phyloP scores from a whole-genome alignment of 73 alveolate species.

The Symbiodinium pilosum region DNA sequence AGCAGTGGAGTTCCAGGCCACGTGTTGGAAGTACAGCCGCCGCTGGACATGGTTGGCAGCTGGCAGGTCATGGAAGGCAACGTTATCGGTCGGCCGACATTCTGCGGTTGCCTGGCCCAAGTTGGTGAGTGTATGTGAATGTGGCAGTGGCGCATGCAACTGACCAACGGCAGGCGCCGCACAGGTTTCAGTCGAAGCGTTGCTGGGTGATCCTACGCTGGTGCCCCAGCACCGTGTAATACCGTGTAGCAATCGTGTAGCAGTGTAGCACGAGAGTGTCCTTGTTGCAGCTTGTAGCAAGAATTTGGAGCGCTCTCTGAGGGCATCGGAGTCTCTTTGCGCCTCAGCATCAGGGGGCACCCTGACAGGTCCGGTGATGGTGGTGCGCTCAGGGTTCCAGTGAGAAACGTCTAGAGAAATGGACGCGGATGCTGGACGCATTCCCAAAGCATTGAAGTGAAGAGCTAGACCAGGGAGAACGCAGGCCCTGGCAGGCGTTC shows the following conservation, averaged over 20 bases:
- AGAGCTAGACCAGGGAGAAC: no score
- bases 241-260: no score
- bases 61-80: slow-evolving; percentile 82
- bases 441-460: no score
- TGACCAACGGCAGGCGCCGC: neutral
- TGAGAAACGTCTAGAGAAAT: no score
- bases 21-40: no score
- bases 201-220: slow-evolving; percentile 3
- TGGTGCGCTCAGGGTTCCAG: neutral
- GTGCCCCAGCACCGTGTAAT: neutral
- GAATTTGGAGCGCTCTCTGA: no score
- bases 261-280: no score
- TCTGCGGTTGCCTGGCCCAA: neutral
- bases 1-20: slow-evolving; percentile 59
- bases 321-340: neutral
- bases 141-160: no score
- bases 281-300: no score
- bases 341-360: neutral
- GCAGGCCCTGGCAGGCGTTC: no score
- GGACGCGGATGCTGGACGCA: no score
- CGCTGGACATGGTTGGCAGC: no score
- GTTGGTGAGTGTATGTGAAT: neutral
- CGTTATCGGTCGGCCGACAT: slow-evolving; percentile 70
- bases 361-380: slow-evolving; percentile 9
- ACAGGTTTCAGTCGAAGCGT: slow-evolving; percentile 7